phyloP scores from a whole-genome alignment of 306 rosid species.

The Vigna hirtella region DNA sequence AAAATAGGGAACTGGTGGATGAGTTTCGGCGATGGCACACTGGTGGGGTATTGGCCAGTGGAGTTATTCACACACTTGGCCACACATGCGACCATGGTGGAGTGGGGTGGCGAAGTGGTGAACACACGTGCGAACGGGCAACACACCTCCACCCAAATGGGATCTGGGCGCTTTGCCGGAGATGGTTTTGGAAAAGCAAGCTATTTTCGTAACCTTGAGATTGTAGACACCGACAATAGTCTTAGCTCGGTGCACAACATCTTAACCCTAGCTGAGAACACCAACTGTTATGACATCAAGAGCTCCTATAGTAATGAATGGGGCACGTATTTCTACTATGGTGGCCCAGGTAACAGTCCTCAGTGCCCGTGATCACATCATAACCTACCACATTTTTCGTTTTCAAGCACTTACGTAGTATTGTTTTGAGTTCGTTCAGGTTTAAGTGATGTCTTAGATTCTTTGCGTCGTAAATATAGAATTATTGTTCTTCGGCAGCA shows the following conservation, averaged over 20 bases:
- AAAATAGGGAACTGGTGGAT: conserved; percentile 96
- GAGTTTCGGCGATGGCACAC: conserved; percentile 77
- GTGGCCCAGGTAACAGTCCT: conserved; percentile 83
- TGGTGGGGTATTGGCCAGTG: conserved; percentile 95
- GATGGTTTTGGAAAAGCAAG: conserved; percentile 95
- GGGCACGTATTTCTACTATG: conserved; percentile 94
- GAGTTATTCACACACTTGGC: conserved; percentile 90
- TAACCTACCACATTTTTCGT: not conserved
- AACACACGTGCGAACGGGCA: conserved; percentile 67
- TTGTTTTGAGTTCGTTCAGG: conserved; percentile 4
- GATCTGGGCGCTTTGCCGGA: conserved; percentile 77
- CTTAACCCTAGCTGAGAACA: conserved; percentile 79
- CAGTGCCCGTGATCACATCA: conserved; percentile 50
- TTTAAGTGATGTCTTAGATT: conserved; percentile 23
- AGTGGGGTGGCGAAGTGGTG: conserved; percentile 98
- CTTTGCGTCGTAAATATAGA: conserved; percentile 50
- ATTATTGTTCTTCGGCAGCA: not conserved
- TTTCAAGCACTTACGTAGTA: not conserved
- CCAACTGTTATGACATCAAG: conserved; percentile 74
- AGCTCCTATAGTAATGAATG: conserved; percentile 72
- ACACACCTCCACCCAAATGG: conserved; percentile 96
- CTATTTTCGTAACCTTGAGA: conserved; percentile 86
- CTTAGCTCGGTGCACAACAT: conserved; percentile 65
- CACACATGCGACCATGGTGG: conserved; percentile 88
- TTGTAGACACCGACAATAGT: conserved; percentile 86